phyloP scores from a whole-genome alignment of 352 stramenopile genomes.

The Pythium graminicola region DNA sequence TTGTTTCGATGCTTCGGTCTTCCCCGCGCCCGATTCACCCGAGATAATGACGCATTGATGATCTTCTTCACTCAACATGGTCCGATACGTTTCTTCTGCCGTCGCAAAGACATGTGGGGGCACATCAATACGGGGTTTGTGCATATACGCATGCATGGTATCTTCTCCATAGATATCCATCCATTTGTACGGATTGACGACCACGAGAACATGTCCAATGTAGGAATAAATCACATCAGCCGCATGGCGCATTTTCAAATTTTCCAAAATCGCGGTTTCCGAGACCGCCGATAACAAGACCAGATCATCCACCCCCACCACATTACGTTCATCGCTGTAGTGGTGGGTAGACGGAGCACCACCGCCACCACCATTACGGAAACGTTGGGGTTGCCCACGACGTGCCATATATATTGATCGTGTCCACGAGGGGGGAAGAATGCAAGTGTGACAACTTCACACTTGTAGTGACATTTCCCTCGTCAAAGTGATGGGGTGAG shows the following conservation, averaged over 20 bases:
- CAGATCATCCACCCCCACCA: conserved; percentile 79
- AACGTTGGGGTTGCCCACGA: conserved; percentile 21
- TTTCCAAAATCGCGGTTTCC: conserved; percentile 80
- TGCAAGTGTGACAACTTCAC: conserved; percentile 16
- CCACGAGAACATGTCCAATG: conserved; percentile 84
- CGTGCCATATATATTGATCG: conserved; percentile 12
- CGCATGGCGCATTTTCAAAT: conserved; percentile 84
- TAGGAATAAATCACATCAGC: conserved; percentile 86
- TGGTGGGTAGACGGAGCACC: conserved; percentile 10
- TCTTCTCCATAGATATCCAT: conserved; percentile 84
- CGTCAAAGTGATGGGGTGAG: conserved; percentile 9
- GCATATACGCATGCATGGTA: conserved; percentile 73
- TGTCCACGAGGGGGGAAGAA: not conserved
- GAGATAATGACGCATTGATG: conserved; percentile 90
- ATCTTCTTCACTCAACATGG: conserved; percentile 84
- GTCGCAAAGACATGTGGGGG: conserved; percentile 82
- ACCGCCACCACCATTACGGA: conserved; percentile 3
- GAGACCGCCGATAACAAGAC: conserved; percentile 65
- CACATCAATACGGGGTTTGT: conserved; percentile 85
- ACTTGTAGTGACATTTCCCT: conserved; percentile 18
- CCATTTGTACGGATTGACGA: conserved; percentile 89
- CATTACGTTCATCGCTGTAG: conserved; percentile 56
- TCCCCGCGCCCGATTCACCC: conserved; percentile 76
- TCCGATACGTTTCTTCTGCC: conserved; percentile 81
- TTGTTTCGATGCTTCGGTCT: conserved; percentile 86